A percentile compares a stretch with the other conserved stretches of the same genome.
Conservation (phyloP, 2,329 filamentous ascomycete species). For the Emergomyces pasteurianus region DNA sequence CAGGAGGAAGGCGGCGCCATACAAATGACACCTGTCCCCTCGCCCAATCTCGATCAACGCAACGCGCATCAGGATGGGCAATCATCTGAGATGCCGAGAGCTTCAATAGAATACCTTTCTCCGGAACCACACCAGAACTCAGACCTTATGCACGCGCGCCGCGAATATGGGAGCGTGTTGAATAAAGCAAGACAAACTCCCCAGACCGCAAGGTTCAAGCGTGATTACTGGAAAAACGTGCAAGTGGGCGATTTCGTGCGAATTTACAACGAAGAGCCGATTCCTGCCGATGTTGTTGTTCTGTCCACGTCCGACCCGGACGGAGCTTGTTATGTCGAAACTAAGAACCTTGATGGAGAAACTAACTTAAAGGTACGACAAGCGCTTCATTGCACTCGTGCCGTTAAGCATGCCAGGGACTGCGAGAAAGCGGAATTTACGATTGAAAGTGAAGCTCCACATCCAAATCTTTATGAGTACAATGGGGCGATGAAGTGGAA, state of each 20-base stretch:
- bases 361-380: constrained; percentile 94
- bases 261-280: constrained; percentile 89
- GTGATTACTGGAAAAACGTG: constrained; percentile 88
- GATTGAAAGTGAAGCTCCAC: constrained; percentile 81
- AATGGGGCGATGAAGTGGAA: constrained; percentile 81
- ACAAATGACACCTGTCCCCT: constrained; percentile 91
- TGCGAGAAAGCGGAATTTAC: constrained; percentile 81
- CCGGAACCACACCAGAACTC: constrained; percentile 1
- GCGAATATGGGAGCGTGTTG: constrained; percentile 56
- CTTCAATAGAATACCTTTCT: neutral
- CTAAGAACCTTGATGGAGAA: constrained; percentile 94
- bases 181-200: constrained; percentile 54
- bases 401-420: constrained; percentile 77
- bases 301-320: constrained; percentile 87
- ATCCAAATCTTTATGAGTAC: constrained; percentile 92
- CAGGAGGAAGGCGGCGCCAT: constrained; percentile 53
- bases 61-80: neutral
- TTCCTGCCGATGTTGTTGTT: constrained; percentile 87
- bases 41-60: constrained; percentile 44
- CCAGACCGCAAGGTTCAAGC: constrained; percentile 75
- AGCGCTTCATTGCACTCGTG: constrained; percentile 71
- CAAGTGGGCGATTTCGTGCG: constrained; percentile 94
- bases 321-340: constrained; percentile 93
- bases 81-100: neutral
- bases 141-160: constrained; percentile 13